A percentile compares a stretch with the other conserved stretches of the same genome.
Conservation (phyloP, 768 basidiomycete species). For the Lactarius hengduanensis region DNA sequence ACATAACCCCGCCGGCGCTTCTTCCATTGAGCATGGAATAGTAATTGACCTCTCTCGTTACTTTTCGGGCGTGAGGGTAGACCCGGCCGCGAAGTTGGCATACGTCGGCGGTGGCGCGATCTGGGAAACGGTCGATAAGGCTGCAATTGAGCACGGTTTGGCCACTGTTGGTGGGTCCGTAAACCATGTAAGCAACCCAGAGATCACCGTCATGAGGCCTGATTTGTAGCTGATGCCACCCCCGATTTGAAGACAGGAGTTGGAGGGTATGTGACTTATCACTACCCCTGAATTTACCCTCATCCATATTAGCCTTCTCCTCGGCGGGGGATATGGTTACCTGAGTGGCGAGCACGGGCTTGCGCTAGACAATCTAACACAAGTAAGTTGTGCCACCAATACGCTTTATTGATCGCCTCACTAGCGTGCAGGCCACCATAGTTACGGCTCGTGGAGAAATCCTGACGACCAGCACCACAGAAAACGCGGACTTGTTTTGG, state of each 20-base stretch:
- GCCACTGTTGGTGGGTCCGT: constrained; percentile 50
- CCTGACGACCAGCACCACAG: constrained; percentile 32
- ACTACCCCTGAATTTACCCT: background rate
- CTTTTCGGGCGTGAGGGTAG: constrained; percentile 40
- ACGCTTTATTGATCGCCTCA: constrained; percentile 7
- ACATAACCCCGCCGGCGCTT: constrained; percentile 45
- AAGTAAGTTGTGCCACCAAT: constrained; percentile 31
- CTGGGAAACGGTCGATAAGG: constrained; percentile 49
- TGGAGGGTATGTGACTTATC: constrained; percentile 25
- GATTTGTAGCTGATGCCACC: background rate
- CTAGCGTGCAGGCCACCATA: constrained; percentile 38
- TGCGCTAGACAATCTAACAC: constrained; percentile 45
- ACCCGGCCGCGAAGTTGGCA: constrained; percentile 39
- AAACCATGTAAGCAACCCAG: constrained; percentile 41
- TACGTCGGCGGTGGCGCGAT: constrained; percentile 49
- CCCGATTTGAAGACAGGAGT: constrained; percentile 26
- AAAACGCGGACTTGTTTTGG: constrained; percentile 46
- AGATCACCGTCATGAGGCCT: background rate
- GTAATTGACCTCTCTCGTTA: constrained; percentile 52
- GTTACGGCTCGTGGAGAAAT: constrained; percentile 45
- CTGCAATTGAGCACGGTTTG: constrained; percentile 44
- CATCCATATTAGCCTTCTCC: constrained; percentile 19
- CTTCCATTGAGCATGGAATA: constrained; percentile 47
- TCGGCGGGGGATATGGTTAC: constrained; percentile 29
- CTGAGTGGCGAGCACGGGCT: constrained; percentile 37